Evolutionary conservation across 1,284 basidiomycete species (phyloP).

Genomic region (Leccinum ambiguum): DNA sequence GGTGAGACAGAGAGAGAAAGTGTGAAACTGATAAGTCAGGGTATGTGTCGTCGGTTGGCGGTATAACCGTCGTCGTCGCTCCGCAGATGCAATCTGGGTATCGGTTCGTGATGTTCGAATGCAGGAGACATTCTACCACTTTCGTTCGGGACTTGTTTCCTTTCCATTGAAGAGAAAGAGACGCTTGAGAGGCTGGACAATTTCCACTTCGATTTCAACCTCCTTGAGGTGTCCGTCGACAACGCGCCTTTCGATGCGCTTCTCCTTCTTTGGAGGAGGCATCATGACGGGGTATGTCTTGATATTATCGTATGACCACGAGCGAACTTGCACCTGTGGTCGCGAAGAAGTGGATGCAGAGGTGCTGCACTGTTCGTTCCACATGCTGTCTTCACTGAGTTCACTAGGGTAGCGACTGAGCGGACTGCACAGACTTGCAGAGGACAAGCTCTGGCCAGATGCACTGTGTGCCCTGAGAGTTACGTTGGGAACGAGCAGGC

Average conservation of each 20-base stretch:
- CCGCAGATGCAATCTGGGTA: slow-evolving; percentile 31
- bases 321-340: slow-evolving; percentile 44
- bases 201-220: slow-evolving; percentile 51
- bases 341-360: slow-evolving; percentile 25
- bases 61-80: slow-evolving; percentile 34
- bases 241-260: slow-evolving; percentile 43
- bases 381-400: slow-evolving; percentile 35
- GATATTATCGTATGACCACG: slow-evolving; percentile 71
- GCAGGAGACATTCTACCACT: slow-evolving; percentile 25
- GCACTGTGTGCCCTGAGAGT: slow-evolving; percentile 48
- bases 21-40: slow-evolving; percentile 33
- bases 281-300: slow-evolving; percentile 66
- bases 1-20: slow-evolving; percentile 25
- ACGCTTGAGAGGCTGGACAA: slow-evolving; percentile 43
- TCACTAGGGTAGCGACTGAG: slow-evolving; percentile 33
- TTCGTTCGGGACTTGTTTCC: slow-evolving; percentile 29
- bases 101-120: slow-evolving; percentile 18
- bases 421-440: slow-evolving; percentile 34
- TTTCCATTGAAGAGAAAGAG: slow-evolving; percentile 50
- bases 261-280: slow-evolving; percentile 52
- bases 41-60: slow-evolving; percentile 35
- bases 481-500: slow-evolving; percentile 64
- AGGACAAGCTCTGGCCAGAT: slow-evolving; percentile 40
- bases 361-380: slow-evolving; percentile 20
- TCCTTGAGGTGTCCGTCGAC: slow-evolving; percentile 54